Evolutionary conservation across 208 protist genomes (phyloP).

Genomic region (Leptomonas seymouri): DNA sequence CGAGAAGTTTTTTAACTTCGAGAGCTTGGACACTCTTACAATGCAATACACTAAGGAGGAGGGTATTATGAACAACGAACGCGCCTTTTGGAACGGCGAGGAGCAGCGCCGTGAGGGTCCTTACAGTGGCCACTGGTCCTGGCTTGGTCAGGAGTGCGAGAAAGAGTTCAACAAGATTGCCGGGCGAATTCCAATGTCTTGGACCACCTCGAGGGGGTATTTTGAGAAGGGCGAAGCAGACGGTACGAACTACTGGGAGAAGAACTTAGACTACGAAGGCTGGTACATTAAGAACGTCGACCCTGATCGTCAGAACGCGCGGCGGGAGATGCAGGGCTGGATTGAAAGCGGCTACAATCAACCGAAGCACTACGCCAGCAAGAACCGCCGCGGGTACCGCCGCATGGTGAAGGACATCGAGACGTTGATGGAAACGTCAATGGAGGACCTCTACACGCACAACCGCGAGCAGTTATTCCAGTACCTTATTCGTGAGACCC

Average conservation of each 20-base stretch:
- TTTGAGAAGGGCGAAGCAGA: slow-evolving; percentile 86
- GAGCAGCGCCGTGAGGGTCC: slow-evolving; percentile 85
- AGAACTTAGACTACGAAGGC: slow-evolving; percentile 92
- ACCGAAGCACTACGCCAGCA: slow-evolving; percentile 89
- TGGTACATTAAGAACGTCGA: slow-evolving; percentile 94
- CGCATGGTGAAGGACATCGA: slow-evolving; percentile 91
- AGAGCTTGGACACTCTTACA: slow-evolving; percentile 70
- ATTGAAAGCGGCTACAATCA: slow-evolving; percentile 90
- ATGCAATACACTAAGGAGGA: slow-evolving; percentile 81
- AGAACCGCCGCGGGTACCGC: slow-evolving; percentile 89
- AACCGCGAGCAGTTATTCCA: slow-evolving; percentile 90
- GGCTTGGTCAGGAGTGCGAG: slow-evolving; percentile 78
- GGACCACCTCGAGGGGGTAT: slow-evolving; percentile 85
- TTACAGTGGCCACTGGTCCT: slow-evolving; percentile 89
- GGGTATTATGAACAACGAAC: slow-evolving; percentile 74
- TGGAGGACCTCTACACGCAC: slow-evolving; percentile 90
- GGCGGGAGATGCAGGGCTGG: slow-evolving; percentile 82
- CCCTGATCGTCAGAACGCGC: slow-evolving; percentile 82
- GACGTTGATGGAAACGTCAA: slow-evolving; percentile 88
- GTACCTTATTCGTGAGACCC: slow-evolving; percentile 85
- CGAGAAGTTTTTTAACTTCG: slow-evolving; percentile 83
- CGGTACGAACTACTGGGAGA: slow-evolving; percentile 91
- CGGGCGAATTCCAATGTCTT: slow-evolving; percentile 79
- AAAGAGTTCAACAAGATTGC: slow-evolving; percentile 84
- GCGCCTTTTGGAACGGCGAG: slow-evolving; percentile 88